Evolutionary conservation across 805 yeast species (phyloP), one percentile per base, ranked within the genome.

Genomic region (Cyberlindnera maritima): DNA sequence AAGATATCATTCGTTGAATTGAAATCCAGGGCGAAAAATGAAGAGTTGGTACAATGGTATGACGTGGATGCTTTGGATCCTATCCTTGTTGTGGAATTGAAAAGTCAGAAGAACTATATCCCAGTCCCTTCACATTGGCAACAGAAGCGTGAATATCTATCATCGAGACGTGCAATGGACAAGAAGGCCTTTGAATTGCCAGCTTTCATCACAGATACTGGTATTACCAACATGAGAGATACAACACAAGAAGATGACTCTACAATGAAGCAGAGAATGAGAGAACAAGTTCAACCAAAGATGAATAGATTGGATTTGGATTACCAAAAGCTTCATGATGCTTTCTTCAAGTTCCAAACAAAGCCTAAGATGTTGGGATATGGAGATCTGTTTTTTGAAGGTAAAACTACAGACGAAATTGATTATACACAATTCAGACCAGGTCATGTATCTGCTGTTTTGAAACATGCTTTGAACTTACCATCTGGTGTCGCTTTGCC

Each of bases 11-110:
- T 92, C 14, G 80, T 91, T 0, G 70, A 73, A 9, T 68, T 92
- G 43, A 92, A 91, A 61, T 72, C 85, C 0, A 62, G 70, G 19
- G 72, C 86, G 0, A 54, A 66, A 2, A 68, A 69, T 23, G 97
- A 98, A 0, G 88, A 87, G 47, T 60, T 82, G 4, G 83, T 92
- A 1, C 96, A 90, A 53, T 85, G 96, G 95, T 79, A 70, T 56
- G 98, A 94, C 63, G 84, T 82, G 2, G 94, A 91, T 68, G 85
- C 97, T 0, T 74, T 73, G 1, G 92, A 88, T 56, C 96, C 99
- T 2, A 66, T 70, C 40, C 61, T 90, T 18, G 71, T 81, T 13
- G 80, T 87, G 0, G 69, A 74, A 19, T 63, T 92, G 41, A 92
- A 91, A 60, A 68, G 83, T 0, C 66, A 71, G 31, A 81, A 80